Evolutionary conservation across 768 basidiomycete genomes (phyloP), one percentile per base, ranked within the genome.

Genomic region (Mycena latifolia): DNA sequence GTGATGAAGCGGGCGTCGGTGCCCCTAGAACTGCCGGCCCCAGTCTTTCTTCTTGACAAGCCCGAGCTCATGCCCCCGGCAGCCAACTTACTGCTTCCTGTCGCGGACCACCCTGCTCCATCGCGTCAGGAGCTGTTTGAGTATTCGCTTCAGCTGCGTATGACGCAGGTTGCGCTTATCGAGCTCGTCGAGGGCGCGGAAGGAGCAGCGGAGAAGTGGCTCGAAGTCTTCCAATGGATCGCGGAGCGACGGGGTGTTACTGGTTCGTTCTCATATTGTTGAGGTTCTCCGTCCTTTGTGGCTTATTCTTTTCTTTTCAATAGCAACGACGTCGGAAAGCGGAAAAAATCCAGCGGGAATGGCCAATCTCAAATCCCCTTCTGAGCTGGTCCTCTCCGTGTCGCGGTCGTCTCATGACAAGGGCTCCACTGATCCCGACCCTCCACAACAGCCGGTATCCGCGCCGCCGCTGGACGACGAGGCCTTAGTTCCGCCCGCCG

Each of bases 101-200:
- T 81, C 18, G 81, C 79, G 5, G 88, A 87, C 67, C 80, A 86
- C 55, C 84, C 87, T 3, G 57, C 67, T 5, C 82, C 87, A 0
- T 86, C 88, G 3, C 79, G 82, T 9, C 80, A 84, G 24, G 89
- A 93, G 41, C 72, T 83, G 14, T 92, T 98, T 67, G 93, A 93
- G 72, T 84, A 91, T 57, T 90, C 92, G 22, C 79, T 98, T 48
- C 92, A 98, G 76, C 77, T 98, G 33, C 84, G 95, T 31, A 93
- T 97, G 86, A 93, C 95, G 0, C 90, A 93, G 73, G 89, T 92
- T 52, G 88, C 90, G 8, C 79, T 98, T 53, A 85, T 86, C 20
- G 98, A 99, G 78, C 86, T 90, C 37, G 85, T 92, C 20, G 91
- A 95, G 39, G 97, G 98, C 0, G 85, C 95, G 0, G 94, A 96